A percentile compares a stretch with the other conserved stretches of the same genome.
Conservation (phyloP, 768 basidiomycete genomes). For the Cyathus striatus region DNA sequence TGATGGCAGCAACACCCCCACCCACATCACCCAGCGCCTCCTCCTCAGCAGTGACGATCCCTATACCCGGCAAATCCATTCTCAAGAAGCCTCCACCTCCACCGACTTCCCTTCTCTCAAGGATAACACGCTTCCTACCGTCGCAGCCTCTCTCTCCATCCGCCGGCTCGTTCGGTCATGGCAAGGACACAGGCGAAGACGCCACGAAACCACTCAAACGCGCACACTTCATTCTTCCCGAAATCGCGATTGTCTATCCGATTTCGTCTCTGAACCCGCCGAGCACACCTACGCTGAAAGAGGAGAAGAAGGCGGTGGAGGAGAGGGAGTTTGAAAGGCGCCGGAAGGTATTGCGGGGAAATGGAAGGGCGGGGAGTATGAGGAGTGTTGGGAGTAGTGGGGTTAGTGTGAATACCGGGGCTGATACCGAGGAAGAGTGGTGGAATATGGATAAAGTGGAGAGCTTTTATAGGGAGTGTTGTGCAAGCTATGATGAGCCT, state of each 20-base stretch:
- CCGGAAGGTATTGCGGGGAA: constrained; percentile 47
- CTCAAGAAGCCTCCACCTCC: constrained; percentile 70
- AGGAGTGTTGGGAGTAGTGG: not conserved
- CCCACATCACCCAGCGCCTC: too few species aligned
- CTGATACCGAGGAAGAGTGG: constrained; percentile 53
- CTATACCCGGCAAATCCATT: constrained; percentile 75
- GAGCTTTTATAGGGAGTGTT: constrained; percentile 84
- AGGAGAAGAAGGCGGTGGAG: constrained; percentile 80
- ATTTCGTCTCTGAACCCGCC: constrained; percentile 85
- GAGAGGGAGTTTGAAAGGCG: constrained; percentile 69
- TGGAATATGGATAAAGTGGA: constrained; percentile 86
- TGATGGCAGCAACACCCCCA: too few species aligned
- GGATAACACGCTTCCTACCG: constrained; percentile 71
- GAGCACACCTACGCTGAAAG: constrained; percentile 68
- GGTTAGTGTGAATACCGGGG: constrained; percentile 22
- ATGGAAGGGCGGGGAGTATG: not conserved
- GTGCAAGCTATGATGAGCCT: constrained; percentile 67
- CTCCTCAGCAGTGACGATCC: constrained; percentile 77
- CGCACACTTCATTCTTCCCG: constrained; percentile 88
- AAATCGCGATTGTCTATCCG: constrained; percentile 85
- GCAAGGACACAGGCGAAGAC: constrained; percentile 34
- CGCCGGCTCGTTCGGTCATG: too few species aligned
- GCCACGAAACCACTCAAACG: constrained; percentile 66
- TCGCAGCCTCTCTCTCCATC: constrained; percentile 34
- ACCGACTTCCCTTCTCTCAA: constrained; percentile 66